These are phyloP conservation scores for Henckelia pumila DNA, from an alignment of 257 asterid species.

Conservation along the genomic window DNA sequence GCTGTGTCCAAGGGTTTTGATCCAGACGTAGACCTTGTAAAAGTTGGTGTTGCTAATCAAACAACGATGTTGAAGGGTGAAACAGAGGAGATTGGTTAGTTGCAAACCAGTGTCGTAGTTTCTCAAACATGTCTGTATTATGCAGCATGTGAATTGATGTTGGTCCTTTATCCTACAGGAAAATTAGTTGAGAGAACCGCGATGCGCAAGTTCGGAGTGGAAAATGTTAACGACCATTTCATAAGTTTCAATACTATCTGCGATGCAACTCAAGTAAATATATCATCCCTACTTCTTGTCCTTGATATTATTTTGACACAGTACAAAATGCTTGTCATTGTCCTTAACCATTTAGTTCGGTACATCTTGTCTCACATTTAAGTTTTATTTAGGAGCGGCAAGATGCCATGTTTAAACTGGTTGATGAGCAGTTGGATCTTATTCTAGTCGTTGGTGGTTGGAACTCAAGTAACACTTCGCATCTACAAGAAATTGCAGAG, in stretches of 20 bases:
- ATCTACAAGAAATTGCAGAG: slow-evolving; percentile 94
- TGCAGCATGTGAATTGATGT: slow-evolving; percentile 6
- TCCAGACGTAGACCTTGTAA: slow-evolving; percentile 78
- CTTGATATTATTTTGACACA: neutral
- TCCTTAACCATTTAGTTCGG: slow-evolving; percentile 9
- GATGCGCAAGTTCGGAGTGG: slow-evolving; percentile 57
- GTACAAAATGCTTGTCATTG: neutral
- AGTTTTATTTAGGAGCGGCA: slow-evolving; percentile 71
- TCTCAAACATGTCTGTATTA: slow-evolving; percentile 8
- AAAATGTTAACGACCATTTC: slow-evolving; percentile 50
- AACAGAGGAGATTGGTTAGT: slow-evolving; percentile 93
- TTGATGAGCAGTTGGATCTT: slow-evolving; percentile 71
- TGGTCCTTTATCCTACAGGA: slow-evolving; percentile 33
- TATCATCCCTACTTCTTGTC: neutral
- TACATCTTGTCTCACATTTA: slow-evolving; percentile 19
- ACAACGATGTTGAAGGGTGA: slow-evolving; percentile 99
- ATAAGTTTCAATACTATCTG: slow-evolving; percentile 59
- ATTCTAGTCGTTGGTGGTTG: slow-evolving; percentile 96
- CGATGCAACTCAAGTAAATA: slow-evolving; percentile 55
- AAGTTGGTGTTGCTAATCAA: slow-evolving; percentile 98
- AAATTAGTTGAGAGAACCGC: slow-evolving; percentile 46
- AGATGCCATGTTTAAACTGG: slow-evolving; percentile 99
- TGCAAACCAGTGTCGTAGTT: slow-evolving; percentile 3
- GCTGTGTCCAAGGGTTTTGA: slow-evolving; percentile 89
- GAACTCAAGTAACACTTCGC: slow-evolving; percentile 99